Base-by-base conservation (phyloP, 148 eudicot genomes). In the Rhododendron mucronatum region DNA sequence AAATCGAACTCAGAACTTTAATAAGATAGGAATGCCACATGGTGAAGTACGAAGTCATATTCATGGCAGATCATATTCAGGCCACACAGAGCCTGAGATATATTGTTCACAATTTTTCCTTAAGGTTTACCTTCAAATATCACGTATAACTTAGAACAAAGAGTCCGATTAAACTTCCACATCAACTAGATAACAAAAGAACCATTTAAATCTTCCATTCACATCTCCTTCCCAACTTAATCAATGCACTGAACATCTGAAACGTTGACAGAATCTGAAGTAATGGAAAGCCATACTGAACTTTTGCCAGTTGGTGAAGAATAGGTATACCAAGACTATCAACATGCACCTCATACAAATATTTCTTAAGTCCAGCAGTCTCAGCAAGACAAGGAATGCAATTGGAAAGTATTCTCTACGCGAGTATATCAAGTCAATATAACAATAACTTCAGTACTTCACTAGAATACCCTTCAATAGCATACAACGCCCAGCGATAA, bases 321-420 rank as follows among this genome's bases (percentile, higher is more conserved):
- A 35, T 35, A 73, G 41, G 20, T 0, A 14, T 73, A 2, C 39
- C 37, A 30, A 33, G 21, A 37, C 16, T 10, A 74, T 14, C n/a
- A 77, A 3, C 81, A 78, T 78, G 23, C 7, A 20, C 1, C 48
- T 18, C 13, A 78, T 41, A 44, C n/a, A 18, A 78, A 21, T 39
- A 10, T 41, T 16, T 37, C 6, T 35, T 2, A 76, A 23, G 81
- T 41, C 12, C 81, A 35, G 47, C 23, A 39, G 23, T 37, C 80
- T 76, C 80, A 45, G 16, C 53, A 78, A 76, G 81, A 44, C 33
- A 78, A 74, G 53, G 48, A 78, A 78, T 21, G 81, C 81, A 78
- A 78, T 45, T 47, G 26, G 28, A 80, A 45, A 14, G 7, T 26
- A 30, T 47, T 26, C 78, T 74, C 35, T 15, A 16, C 1, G 78